A percentile compares a stretch with the other conserved stretches of the same genome.
Evolutionary conservation across 108 stramenopile species (phyloP).

Genomic region (Bacterosira constricta): DNA sequence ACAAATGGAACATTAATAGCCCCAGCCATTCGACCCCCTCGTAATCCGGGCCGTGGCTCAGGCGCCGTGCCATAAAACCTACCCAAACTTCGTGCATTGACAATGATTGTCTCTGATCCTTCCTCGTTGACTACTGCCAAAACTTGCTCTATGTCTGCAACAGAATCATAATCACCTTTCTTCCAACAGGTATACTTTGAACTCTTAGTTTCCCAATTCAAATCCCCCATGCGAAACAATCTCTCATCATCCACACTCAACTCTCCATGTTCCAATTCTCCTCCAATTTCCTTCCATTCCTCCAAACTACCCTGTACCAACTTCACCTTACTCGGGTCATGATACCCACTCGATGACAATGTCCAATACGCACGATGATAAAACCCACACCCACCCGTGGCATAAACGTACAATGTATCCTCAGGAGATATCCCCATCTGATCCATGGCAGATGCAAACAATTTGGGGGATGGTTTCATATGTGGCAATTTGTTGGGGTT

Average conservation of each 20-base stretch:
- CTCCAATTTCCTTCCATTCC: conserved; percentile 64
- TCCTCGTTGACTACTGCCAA: conserved; percentile 35
- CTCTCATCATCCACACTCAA: conserved; percentile 23
- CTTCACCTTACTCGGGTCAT: conserved; percentile 37
- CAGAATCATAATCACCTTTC: conserved; percentile 3
- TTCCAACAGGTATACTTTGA: conserved; percentile 21
- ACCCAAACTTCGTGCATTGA: conserved; percentile 63
- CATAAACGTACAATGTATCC: conserved; percentile 62
- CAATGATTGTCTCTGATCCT: conserved; percentile 25
- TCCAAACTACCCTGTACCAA: conserved; percentile 69
- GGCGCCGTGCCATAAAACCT: conserved; percentile 48
- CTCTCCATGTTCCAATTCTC: conserved; percentile 43
- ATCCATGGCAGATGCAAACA: conserved; percentile 61
- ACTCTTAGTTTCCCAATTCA: conserved; percentile 14
- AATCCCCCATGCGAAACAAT: conserved; percentile 36
- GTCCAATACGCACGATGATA: conserved; percentile 72
- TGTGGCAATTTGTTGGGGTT: conserved; percentile 45
- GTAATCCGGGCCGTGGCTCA: conserved; percentile 50
- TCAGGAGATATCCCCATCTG: conserved; percentile 38
- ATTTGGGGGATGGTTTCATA: conserved; percentile 35
- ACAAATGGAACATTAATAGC: conserved; percentile 68
- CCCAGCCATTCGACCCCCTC: conserved; percentile 70
- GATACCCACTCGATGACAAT: conserved; percentile 48
- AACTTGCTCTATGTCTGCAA: conserved; percentile 52
- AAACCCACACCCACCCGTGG: conserved; percentile 53